phyloP scores from a whole-genome alignment of 495 filamentous ascomycete species.

The Hypoxylon crocopeplum region DNA sequence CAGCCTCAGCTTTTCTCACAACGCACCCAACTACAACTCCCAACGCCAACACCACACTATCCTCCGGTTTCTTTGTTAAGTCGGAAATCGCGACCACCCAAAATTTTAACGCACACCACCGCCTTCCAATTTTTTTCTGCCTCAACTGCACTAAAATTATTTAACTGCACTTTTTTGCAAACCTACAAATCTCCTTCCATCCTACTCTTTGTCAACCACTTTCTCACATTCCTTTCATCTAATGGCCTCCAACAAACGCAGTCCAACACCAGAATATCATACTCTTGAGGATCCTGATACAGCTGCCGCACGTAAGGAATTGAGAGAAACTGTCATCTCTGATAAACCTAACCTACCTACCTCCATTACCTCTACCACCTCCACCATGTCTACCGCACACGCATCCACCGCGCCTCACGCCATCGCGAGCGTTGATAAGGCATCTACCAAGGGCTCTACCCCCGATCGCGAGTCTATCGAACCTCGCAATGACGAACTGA shows the following conservation, averaged over 20 bases:
- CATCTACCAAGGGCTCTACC: constrained; percentile 32
- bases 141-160: not conserved
- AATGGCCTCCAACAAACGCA: constrained; percentile 39
- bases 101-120: not conserved
- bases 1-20: constrained; percentile 26
- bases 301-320: constrained; percentile 59
- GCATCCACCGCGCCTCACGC: constrained; percentile 24
- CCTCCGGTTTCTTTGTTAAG: constrained; percentile 6
- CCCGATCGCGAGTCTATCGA: constrained; percentile 41
- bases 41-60: not conserved
- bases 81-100: not conserved
- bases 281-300: constrained; percentile 59
- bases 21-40: constrained; percentile 24
- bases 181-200: not conserved
- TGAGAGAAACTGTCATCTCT: constrained; percentile 61
- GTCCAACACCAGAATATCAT: constrained; percentile 34
- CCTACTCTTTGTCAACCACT: constrained; percentile 2
- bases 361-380: no score
- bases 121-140: not conserved
- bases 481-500: constrained; percentile 45
- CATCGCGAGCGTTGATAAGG: constrained; percentile 27
- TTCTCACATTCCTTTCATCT: constrained; percentile 3
- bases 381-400: constrained; percentile 32
- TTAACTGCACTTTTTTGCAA: not conserved
- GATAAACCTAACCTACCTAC: constrained; percentile 45